Percentiles rank a stretch among this genome's conserved stretches.
Evolutionary conservation across 768 basidiomycete species (phyloP).

Genomic region (Lactifluus rugatus): DNA sequence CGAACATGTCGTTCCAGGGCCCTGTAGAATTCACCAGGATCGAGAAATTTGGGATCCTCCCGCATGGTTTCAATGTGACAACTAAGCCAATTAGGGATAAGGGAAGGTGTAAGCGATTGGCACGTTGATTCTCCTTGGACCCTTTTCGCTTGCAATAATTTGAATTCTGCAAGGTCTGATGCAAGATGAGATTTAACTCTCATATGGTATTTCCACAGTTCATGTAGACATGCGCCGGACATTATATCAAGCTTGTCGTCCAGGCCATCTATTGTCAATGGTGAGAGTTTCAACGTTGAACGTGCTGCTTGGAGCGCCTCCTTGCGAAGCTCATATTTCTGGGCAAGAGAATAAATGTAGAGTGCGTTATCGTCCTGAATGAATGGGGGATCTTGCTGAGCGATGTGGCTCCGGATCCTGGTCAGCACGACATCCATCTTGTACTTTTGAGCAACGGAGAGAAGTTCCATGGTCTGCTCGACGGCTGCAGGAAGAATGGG

Average conservation of each 20-base stretch:
- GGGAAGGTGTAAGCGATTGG: background rate
- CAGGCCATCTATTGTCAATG: background rate
- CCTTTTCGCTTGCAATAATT: background rate
- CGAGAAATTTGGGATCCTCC: background rate
- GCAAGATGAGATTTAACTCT: background rate
- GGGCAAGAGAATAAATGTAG: background rate
- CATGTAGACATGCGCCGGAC: background rate
- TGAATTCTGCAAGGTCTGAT: background rate
- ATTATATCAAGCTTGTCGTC: background rate
- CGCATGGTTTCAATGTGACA: background rate
- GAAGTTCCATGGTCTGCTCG: conserved; percentile 1
- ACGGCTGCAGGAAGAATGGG: background rate
- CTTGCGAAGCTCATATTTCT: background rate
- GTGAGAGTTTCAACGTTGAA: background rate
- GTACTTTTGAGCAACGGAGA: background rate
- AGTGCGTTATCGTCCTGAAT: background rate
- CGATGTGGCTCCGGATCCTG: background rate
- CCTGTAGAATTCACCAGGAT: background rate
- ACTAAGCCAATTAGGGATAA: background rate
- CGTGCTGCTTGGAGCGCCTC: conserved; percentile 3
- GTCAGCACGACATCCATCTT: background rate
- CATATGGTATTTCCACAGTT: conserved; percentile 3
- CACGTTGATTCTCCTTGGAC: background rate
- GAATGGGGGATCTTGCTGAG: background rate
- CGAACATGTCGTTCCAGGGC: background rate